Conservation (phyloP, 192 early-diverging fungal genomes). For the Backusella tarrabulga region DNA sequence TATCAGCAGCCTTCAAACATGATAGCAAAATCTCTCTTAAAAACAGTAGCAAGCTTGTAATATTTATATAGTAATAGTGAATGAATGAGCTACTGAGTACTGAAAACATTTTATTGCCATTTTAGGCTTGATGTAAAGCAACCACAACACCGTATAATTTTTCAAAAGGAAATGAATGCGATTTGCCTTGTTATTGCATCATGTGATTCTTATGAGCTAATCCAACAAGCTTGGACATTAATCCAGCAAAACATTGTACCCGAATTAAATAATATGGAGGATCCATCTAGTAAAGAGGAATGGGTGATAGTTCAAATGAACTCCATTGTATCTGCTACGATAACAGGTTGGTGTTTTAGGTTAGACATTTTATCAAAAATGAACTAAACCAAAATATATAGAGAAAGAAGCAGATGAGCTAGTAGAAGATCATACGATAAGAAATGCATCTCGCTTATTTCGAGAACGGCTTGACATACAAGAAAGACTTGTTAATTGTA, state of each 20-base stretch:
- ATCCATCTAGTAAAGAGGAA: constrained; percentile 71
- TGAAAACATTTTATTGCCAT: not conserved
- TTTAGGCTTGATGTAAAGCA: constrained; percentile 85
- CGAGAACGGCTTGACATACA: constrained; percentile 82
- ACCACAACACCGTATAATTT: constrained; percentile 82
- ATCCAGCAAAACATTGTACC: constrained; percentile 56
- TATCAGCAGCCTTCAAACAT: constrained; percentile 50
- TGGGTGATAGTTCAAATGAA: constrained; percentile 88
- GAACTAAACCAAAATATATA: constrained; percentile 26
- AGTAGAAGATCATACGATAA: constrained; percentile 82
- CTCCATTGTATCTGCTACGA: constrained; percentile 60
- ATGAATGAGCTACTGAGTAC: not conserved
- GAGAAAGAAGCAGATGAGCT: constrained; percentile 81
- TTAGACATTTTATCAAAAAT: not conserved
- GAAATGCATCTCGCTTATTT: constrained; percentile 86
- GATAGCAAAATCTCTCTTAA: constrained; percentile 66
- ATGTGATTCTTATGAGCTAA: constrained; percentile 72
- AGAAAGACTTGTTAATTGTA: constrained; percentile 92
- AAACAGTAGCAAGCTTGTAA: constrained; percentile 90
- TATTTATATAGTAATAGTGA: not conserved
- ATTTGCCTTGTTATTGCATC: constrained; percentile 73
- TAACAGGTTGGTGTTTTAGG: not conserved
- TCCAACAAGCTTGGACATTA: constrained; percentile 89
- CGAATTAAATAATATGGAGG: constrained; percentile 67
- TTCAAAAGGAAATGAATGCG: constrained; percentile 53